Evolutionary conservation across 768 basidiomycete species (phyloP).

Genomic region (Suillus ampliporus): DNA sequence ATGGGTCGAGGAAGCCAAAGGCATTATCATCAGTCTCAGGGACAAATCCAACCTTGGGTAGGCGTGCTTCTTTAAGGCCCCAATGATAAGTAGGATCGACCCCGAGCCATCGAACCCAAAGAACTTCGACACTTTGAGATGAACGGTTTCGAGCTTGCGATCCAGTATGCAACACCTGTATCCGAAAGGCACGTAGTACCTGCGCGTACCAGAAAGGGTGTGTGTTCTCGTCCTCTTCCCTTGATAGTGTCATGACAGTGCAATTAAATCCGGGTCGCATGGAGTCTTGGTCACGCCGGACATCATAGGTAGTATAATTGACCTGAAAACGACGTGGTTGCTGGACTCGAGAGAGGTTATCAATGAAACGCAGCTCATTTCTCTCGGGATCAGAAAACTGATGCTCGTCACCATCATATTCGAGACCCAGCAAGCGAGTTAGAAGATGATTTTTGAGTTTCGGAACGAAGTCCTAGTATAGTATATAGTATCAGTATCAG

Average conservation of each 20-base stretch:
- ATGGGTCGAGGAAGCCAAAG: conserved; percentile 33
- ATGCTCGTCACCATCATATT: conserved; percentile 21
- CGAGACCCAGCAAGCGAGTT: conserved; percentile 10
- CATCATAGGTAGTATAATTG: conserved; percentile 29
- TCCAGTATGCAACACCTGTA: conserved; percentile 15
- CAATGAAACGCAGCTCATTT: conserved; percentile 5
- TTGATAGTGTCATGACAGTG: conserved; percentile 27
- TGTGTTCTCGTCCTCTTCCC: conserved; percentile 15
- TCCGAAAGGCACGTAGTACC: conserved; percentile 28
- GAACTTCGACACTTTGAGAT: conserved; percentile 23
- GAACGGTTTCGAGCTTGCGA: background rate
- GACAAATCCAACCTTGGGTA: conserved; percentile 30
- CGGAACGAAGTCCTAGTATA: conserved; percentile 22
- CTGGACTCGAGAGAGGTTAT: conserved; percentile 17
- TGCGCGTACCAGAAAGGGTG: conserved; percentile 31
- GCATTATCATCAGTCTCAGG: conserved; percentile 15
- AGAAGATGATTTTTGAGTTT: conserved; percentile 30
- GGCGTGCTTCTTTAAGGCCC: conserved; percentile 17
- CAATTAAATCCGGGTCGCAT: conserved; percentile 22
- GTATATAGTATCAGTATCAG: too few species aligned
- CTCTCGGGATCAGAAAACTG: conserved; percentile 17
- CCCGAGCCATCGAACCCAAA: conserved; percentile 32
- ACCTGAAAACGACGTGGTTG: conserved; percentile 11
- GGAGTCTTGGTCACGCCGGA: conserved; percentile 22
- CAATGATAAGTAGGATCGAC: conserved; percentile 14